These are phyloP conservation scores for Theileria annulata DNA, from an alignment of 169 alveolate species.

Conservation along the genomic window DNA sequence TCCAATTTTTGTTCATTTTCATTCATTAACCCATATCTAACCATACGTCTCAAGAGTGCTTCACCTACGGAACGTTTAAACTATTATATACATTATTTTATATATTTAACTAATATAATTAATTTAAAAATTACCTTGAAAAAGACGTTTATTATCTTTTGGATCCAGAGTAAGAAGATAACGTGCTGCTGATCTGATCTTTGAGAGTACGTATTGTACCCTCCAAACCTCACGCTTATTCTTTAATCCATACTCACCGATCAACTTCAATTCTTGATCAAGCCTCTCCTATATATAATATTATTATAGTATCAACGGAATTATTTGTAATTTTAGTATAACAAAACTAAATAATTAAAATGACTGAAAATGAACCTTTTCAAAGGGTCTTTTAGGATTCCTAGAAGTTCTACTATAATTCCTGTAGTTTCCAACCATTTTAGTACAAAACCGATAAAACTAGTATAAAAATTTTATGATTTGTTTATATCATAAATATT, in stretches of 20 bases:
- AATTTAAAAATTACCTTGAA: constrained; percentile 83
- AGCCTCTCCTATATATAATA: constrained; percentile 85
- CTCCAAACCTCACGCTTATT: constrained; percentile 99
- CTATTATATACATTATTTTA: neutral
- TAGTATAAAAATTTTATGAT: neutral
- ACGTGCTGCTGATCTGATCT: constrained; percentile 99
- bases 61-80: constrained; percentile 72
- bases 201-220: constrained; percentile 96
- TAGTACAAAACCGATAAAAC: constrained; percentile 4
- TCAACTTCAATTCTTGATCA: constrained; percentile 92
- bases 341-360: constrained; percentile 14
- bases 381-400: constrained; percentile 95
- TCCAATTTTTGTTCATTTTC: constrained; percentile 97
- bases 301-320: neutral
- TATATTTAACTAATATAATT: constrained; percentile 52
- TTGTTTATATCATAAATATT: neutral
- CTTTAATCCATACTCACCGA: constrained; percentile 99
- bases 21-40: constrained; percentile 94
- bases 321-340: constrained; percentile 1
- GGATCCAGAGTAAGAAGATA: constrained; percentile 96
- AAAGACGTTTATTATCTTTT: constrained; percentile 92
- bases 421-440: constrained; percentile 84
- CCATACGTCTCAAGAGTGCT: constrained; percentile 98
- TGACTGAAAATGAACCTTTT: constrained; percentile 79
- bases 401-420: constrained; percentile 87